Evolutionary conservation across 2,329 filamentous ascomycete genomes (phyloP).

Genomic region (Madurella mycetomatis): DNA sequence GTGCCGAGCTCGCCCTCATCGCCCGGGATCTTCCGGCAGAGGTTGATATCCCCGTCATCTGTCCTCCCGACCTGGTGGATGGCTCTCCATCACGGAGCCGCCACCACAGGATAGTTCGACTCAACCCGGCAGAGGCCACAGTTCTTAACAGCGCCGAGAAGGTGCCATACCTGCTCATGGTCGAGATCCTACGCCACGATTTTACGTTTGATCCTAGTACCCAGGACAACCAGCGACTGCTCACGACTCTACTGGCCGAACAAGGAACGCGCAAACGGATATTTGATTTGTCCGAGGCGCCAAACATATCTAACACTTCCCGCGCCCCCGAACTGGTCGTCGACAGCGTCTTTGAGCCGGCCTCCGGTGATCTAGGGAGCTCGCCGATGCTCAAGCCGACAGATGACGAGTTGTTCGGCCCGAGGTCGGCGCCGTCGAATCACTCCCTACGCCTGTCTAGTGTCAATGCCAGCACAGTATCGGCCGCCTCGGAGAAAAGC

Average conservation of each 20-base stretch:
- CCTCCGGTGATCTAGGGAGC: slow-evolving; percentile 70
- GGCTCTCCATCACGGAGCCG: slow-evolving; percentile 70
- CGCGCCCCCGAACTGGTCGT: slow-evolving; percentile 41
- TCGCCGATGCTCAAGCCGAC: slow-evolving; percentile 62
- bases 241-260: slow-evolving; percentile 54
- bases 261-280: slow-evolving; percentile 55
- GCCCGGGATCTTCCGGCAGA: slow-evolving; percentile 77
- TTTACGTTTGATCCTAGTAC: slow-evolving; percentile 77
- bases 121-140: slow-evolving; percentile 79
- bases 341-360: slow-evolving; percentile 82
- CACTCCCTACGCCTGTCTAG: slow-evolving; percentile 55
- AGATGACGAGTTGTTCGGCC: slow-evolving; percentile 38
- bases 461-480: slow-evolving; percentile 52
- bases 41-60: slow-evolving; percentile 78
- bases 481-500: slow-evolving; percentile 55
- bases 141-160: slow-evolving; percentile 84
- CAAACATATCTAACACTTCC: slow-evolving; percentile 44
- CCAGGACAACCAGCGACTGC: slow-evolving; percentile 64
- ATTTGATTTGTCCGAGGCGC: slow-evolving; percentile 67
- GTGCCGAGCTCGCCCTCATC: slow-evolving; percentile 76
- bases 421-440: slow-evolving; percentile 29
- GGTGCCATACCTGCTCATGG: slow-evolving; percentile 79
- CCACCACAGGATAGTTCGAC: slow-evolving; percentile 76
- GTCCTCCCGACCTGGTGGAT: slow-evolving; percentile 67
- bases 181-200: slow-evolving; percentile 75